phyloP scores from a whole-genome alignment of 495 filamentous ascomycete species.

The Talaromyces wortmannii region DNA sequence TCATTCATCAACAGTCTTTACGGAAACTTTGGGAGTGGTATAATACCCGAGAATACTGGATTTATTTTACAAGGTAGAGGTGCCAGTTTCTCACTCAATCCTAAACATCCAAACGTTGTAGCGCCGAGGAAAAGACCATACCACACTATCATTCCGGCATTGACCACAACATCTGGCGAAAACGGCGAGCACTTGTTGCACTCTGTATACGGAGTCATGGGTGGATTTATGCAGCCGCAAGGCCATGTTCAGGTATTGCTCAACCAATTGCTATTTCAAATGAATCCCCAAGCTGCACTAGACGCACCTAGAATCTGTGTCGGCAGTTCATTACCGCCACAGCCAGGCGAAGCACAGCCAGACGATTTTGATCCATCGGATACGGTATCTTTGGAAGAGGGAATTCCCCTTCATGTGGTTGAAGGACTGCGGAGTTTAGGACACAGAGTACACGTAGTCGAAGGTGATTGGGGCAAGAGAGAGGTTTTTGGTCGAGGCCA shows the following conservation, averaged over 20 bases:
- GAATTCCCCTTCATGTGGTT: constrained; percentile 59
- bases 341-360: constrained; percentile 27
- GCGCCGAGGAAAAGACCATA: constrained; percentile 89
- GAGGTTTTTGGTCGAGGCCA: constrained; percentile 82
- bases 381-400: constrained; percentile 78
- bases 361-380: constrained; percentile 13
- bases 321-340: constrained; percentile 56
- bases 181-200: constrained; percentile 49
- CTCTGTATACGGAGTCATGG: constrained; percentile 90
- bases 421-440: constrained; percentile 61
- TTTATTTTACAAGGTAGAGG: constrained; percentile 93
- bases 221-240: constrained; percentile 98
- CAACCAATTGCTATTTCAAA: constrained; percentile 77
- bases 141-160: constrained; percentile 93
- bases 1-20: constrained; percentile 97
- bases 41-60: constrained; percentile 75
- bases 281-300: constrained; percentile 79
- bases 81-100: constrained; percentile 64
- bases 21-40: constrained; percentile 78
- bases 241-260: constrained; percentile 93
- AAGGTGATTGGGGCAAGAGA: constrained; percentile 55
- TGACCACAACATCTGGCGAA: constrained; percentile 72
- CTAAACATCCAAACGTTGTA: constrained; percentile 67
- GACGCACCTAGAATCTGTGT: constrained; percentile 87
- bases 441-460: constrained; percentile 64